Base-by-base conservation (phyloP, 2,329 filamentous ascomycete species). In the Cladophialophora immunda region DNA sequence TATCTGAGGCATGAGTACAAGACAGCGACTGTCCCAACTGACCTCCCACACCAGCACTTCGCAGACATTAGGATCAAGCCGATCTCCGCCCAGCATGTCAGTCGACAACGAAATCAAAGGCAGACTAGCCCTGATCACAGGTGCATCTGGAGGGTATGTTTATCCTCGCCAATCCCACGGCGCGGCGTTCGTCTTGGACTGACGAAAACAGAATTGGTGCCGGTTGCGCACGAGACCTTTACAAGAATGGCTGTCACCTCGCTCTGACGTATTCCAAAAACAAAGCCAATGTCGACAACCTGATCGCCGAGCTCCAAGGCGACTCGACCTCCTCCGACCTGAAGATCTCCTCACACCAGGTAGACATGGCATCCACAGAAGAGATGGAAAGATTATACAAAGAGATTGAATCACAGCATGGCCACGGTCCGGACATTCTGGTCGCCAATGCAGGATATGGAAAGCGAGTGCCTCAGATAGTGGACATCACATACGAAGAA, bases 371-470 rank as follows among this genome's bases (percentile, higher is more conserved):
- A 17, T 82, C 81, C 7, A 80, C 83, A 4, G 81, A 82, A 6
- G 83, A 86, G 55, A 85, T 89, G 34, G 76, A 83, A 50, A 74
- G 76, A 3, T 81, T 90, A 70, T 89, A 87, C 64, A 71, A 79
- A 15, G 82, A 88, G 63, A 85, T 90, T 52, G 77, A 82, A 56
- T 73, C 77, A 0, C 73, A 84, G 58, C 87, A 90, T 73, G 80
- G 80, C 11, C 81, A 85, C 64, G 80, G 81, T 1, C 86, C 87
- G 0, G 86, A 90, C 72, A 90, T 92, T 25, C 79, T 91, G 2
- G 76, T 92, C 29, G 86, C 85, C 9, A 92, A 92, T 72, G 89
- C 89, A 1, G 89, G 89, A 0, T 84, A 89, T 70, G 89, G 88
- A 47, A 88, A 87, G 73, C 82, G 87, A n/a, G 85, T 89, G 64